Base-by-base conservation (phyloP, 306 rosid species). In the Vachellia collinsii region DNA sequence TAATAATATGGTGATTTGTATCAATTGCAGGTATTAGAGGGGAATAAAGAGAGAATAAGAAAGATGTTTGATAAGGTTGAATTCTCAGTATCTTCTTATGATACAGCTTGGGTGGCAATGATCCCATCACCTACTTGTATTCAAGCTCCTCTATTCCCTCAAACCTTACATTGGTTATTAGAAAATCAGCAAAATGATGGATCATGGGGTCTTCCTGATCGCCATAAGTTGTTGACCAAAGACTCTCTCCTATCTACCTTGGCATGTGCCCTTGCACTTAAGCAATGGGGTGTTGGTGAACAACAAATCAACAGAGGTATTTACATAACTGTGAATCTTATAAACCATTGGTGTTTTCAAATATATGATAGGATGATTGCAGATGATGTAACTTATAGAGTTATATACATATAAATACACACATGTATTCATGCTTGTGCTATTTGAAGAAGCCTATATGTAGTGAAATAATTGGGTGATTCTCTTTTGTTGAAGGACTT, bases 81-180 rank as follows among this genome's bases (percentile, higher is more conserved):
- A 23, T 7, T 59, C 0, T 22, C 65, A 4, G 37, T 23, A 3
- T 59, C 65, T 6, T 0, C 13, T 23, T 59, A 59, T 59, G 65
- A 59, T 6, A 59, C 65, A 23, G 65, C 65, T 23, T 59, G 65
- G 36, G 37, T 59, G 17, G 65, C 65, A 59, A 59, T 59, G 65
- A 59, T 59, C 3, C 37, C 65, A 59, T 59, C 65, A 59, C 65
- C 65, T 23, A 3, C 65, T 23, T 22, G 37, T 59, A 16, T 37
- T 3, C 17, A 23, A 23, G 7, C 38, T 23, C 65, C 65, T 59
- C 2, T 23, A 17, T 59, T 59, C 38, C 65, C 65, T 23, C 36
- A 59, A 9, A 7, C 37, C 36, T 17, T 59, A 0, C 23, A 23
- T 11, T 59, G 65, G 37, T 10, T 59, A 59, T 23, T 59, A 5